Conservation (phyloP, 2,329 filamentous ascomycete genomes). For the Ceratocystis alfenasii region DNA sequence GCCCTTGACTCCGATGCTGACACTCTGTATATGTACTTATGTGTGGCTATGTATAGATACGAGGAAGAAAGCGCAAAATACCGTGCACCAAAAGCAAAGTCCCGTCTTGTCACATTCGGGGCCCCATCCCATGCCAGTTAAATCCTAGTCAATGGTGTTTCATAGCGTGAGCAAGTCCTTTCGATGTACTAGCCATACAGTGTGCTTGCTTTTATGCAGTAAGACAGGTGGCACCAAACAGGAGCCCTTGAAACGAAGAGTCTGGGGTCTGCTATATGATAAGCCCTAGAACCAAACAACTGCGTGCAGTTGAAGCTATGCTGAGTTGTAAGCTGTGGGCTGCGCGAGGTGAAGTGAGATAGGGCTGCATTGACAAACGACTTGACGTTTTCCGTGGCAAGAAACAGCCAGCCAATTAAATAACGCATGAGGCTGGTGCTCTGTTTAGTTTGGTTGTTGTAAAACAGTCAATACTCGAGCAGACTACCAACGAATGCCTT, state of each 20-base stretch:
- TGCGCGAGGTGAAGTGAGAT: background rate
- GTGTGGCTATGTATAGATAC: background rate
- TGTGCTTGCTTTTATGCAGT: background rate
- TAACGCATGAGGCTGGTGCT: background rate
- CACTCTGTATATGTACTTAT: background rate
- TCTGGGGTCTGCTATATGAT: background rate
- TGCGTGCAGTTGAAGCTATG: no score
- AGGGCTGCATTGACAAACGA: slow-evolving; percentile 5
- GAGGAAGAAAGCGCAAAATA: background rate
- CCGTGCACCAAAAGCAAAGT: background rate
- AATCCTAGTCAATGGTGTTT: background rate
- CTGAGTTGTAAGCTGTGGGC: background rate
- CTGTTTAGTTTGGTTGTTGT: background rate
- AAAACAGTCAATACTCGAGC: no score
- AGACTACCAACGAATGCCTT: no score
- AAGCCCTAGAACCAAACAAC: no score
- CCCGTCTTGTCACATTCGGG: background rate
- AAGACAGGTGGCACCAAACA: background rate
- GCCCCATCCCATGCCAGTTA: background rate
- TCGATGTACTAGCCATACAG: background rate
- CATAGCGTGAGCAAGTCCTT: background rate
- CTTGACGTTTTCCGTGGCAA: background rate
- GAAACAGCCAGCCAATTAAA: background rate
- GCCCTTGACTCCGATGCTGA: no score
- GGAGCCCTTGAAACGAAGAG: background rate